These are phyloP conservation scores for Calonectria leucothoes DNA, from an alignment of 2,329 filamentous ascomycete species.

Conservation along the genomic window DNA sequence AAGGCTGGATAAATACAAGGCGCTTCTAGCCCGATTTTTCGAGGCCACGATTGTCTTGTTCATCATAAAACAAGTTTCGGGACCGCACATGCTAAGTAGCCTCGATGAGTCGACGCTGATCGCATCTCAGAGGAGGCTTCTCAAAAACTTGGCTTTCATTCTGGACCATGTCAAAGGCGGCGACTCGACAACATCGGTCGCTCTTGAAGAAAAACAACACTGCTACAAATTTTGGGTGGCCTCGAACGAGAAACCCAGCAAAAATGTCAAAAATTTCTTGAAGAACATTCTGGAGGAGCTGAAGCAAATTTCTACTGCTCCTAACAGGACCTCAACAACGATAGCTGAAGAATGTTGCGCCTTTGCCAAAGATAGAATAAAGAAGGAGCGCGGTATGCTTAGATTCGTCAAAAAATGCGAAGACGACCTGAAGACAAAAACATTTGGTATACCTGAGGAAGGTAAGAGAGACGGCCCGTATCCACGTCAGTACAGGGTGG, in stretches of 20 bases:
- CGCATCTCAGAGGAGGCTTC: slow-evolving; percentile 42
- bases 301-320: background rate
- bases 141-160: slow-evolving; percentile 55
- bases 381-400: slow-evolving; percentile 34
- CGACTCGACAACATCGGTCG: slow-evolving; percentile 56
- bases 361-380: slow-evolving; percentile 38
- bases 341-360: slow-evolving; percentile 17
- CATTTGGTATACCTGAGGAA: background rate
- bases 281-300: slow-evolving; percentile 34
- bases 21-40: slow-evolving; percentile 34
- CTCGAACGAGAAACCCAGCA: slow-evolving; percentile 47
- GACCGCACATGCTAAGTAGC: slow-evolving; percentile 20
- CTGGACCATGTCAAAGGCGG: slow-evolving; percentile 61
- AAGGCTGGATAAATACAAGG: slow-evolving; percentile 22
- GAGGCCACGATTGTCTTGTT: slow-evolving; percentile 34
- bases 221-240: slow-evolving; percentile 57
- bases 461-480: slow-evolving; percentile 13
- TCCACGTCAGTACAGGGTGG: background rate
- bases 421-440: slow-evolving; percentile 5
- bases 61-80: slow-evolving; percentile 23
- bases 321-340: background rate
- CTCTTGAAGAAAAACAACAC: slow-evolving; percentile 47
- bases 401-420: slow-evolving; percentile 29
- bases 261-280: slow-evolving; percentile 47
- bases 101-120: slow-evolving; percentile 1